Base-by-base conservation (phyloP, 1,284 basidiomycete species). In the Volvariella surrecta region DNA sequence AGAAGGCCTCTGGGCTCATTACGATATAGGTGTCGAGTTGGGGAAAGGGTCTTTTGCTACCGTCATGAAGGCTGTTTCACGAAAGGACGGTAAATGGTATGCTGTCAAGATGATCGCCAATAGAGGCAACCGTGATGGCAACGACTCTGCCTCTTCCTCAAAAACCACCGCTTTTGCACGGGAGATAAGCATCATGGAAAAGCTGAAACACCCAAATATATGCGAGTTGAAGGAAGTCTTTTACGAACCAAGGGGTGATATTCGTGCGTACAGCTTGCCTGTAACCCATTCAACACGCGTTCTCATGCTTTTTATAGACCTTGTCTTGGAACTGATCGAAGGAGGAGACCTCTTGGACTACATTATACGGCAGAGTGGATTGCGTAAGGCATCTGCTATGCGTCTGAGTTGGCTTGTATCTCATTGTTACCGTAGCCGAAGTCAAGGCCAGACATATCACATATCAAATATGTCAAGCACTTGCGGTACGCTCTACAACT, bases 341-440 rank as follows among this genome's bases (percentile, higher is more conserved):
- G 92, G 93, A 13, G 92, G 91, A 0, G 91, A 96, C 59, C 66
- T 97, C n/a, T 68, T 95, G 13, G 85, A 91, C 50, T 80, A 78
- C 53, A 90, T 93, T 49, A 57, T 89, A 39, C 66, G 60, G 24
- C 24, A 28, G 24, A 28, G 24, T 11, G 24, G 84, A 2, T 54
- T 90, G 1, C 50, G 84, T 87, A 54, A 60, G 80, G 32, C n/a
- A 37, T 13, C 6, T 11, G 6, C 11, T 11, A 28, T 11, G 24
- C 24, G 24, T 28, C 11, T 28, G 24, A 11, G 24, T 6, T 6
- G 6, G 6, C 24, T 28, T 6, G 6, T 6, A 6, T 6, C 24
- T 28, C 6, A 28, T 28, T 28, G 13, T 19, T 6, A 15, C 34
- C 42, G 17, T 57, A 87, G 80, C 55, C 4, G 88, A 90, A 54